phyloP scores from a whole-genome alignment of 257 asterid species.

The Capsicum pubescens region DNA sequence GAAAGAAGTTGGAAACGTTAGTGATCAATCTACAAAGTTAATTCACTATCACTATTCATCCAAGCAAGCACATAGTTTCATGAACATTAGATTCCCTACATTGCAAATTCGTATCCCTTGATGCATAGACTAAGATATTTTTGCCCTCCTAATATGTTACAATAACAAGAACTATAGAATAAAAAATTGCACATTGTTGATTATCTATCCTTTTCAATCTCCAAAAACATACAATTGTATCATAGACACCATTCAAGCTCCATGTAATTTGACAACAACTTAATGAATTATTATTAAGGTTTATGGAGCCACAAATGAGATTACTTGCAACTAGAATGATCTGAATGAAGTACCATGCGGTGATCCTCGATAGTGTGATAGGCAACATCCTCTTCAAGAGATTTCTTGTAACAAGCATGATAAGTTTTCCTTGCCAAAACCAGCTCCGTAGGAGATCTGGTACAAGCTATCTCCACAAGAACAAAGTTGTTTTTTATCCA shows the following conservation, averaged over 20 bases:
- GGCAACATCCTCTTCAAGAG: conserved; percentile 90
- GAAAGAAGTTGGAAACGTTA: conserved; percentile 23
- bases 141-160: neutral
- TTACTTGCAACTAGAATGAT: neutral
- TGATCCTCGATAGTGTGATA: conserved; percentile 80
- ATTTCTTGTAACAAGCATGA: conserved; percentile 79
- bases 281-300: neutral
- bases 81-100: neutral
- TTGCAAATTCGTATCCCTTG: neutral
- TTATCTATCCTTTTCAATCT: neutral
- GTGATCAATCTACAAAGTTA: conserved; percentile 16
- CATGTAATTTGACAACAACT: neutral
- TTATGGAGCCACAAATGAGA: neutral
- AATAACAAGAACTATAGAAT: neutral
- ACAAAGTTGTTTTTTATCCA: conserved; percentile 78
- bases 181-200: neutral
- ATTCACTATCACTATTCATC: conserved; percentile 12
- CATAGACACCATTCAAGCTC: neutral
- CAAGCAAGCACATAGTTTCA: neutral
- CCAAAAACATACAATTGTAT: neutral
- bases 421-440: conserved; percentile 76
- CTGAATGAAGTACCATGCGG: conserved; percentile 59
- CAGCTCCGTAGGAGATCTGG: conserved; percentile 77
- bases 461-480: conserved; percentile 83
- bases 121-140: neutral